Base-by-base conservation (phyloP, 805 yeast species). In the Kodamaea kakaduensis region DNA sequence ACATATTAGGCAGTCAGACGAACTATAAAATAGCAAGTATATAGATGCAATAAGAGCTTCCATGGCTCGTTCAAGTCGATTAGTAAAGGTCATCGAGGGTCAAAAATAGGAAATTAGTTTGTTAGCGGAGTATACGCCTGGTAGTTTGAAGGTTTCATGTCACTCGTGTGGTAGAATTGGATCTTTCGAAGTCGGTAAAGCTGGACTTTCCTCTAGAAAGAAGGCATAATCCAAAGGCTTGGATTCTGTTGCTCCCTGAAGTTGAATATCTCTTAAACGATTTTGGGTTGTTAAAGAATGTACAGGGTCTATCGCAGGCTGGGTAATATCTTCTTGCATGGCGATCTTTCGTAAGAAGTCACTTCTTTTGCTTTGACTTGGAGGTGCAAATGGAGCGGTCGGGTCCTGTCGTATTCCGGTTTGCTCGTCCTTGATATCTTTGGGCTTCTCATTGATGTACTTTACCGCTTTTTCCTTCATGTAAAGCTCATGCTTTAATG, bases 311-410 rank as follows among this genome's bases (percentile, higher is more conserved):
- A 19, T 19, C 22, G 9, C 22, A 19, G 9, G 6, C 22, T 19
- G 6, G 19, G 29, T 6, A 14, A 34, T 34, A 9, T 63, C 66
- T 48, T 62, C 61, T 45, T 63, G 69, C 57, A 63, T 50, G 18
- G 67, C 67, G 26, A 63, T 63, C 23, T 59, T 44, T 17, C 54
- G 50, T 16, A 62, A 21, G 22, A 26, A 40, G 26, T 35, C 28
- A 24, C 38, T 38, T 13, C 29, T 26, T 15, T 26, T 26, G 19
- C 17, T 26, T n/a, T 26, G 29, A 10, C 29, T 26, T 5, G 29
- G 29, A 10, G 29, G 29, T 16, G 29, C 7, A 16, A 26, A 26
- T 6, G 29, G 4, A 14, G n/a, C 17, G 10, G 29, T n/a, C 15
- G 15, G 29, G 12, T 6, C 19, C 19, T 26, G 29, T 26, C 29